These are phyloP conservation scores for Sclerotinia glacialis DNA, from an alignment of 2,329 filamentous ascomycete species.

Conservation along the genomic window DNA sequence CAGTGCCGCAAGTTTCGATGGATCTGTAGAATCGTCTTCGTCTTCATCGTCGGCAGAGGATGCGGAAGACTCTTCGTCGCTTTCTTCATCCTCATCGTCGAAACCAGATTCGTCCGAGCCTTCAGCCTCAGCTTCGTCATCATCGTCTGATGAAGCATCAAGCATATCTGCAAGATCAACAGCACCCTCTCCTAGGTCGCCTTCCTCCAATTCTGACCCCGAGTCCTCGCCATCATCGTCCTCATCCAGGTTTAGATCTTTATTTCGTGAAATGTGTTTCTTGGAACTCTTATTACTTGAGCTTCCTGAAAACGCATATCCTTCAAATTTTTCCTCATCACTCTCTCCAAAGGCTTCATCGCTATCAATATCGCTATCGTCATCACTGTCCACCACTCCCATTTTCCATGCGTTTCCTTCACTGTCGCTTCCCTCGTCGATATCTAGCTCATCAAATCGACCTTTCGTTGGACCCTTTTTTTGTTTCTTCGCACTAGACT, in stretches of 20 bases:
- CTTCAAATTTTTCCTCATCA: conserved; percentile 68
- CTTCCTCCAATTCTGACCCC: conserved; percentile 57
- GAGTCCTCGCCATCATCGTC: conserved; percentile 41
- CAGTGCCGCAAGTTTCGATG: conserved; percentile 58
- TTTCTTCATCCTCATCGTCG: conserved; percentile 48
- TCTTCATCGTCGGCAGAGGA: conserved; percentile 48
- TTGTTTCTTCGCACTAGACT: conserved; percentile 40
- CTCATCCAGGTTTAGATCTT: conserved; percentile 52
- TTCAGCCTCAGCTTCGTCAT: conserved; percentile 44
- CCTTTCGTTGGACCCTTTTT: conserved; percentile 35
- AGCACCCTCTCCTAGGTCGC: conserved; percentile 58
- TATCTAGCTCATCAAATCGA: conserved; percentile 45
- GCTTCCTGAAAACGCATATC: conserved; percentile 62
- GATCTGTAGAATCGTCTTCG: conserved; percentile 42
- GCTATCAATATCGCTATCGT: conserved; percentile 68
- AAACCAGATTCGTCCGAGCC: conserved; percentile 44
- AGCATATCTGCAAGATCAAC: conserved; percentile 33
- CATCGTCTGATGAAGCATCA: conserved; percentile 66
- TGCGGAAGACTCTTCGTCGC: conserved; percentile 53
- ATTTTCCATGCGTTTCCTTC: conserved; percentile 68
- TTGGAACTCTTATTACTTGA: conserved; percentile 47
- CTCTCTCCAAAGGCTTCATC: conserved; percentile 71
- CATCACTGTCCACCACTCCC: conserved; percentile 62
- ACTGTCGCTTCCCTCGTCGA: conserved; percentile 62
- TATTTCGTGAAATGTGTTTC: conserved; percentile 46